Evolutionary conservation across 2,329 filamentous ascomycete genomes (phyloP).

Genomic region (Paramyrothecium sp.): DNA sequence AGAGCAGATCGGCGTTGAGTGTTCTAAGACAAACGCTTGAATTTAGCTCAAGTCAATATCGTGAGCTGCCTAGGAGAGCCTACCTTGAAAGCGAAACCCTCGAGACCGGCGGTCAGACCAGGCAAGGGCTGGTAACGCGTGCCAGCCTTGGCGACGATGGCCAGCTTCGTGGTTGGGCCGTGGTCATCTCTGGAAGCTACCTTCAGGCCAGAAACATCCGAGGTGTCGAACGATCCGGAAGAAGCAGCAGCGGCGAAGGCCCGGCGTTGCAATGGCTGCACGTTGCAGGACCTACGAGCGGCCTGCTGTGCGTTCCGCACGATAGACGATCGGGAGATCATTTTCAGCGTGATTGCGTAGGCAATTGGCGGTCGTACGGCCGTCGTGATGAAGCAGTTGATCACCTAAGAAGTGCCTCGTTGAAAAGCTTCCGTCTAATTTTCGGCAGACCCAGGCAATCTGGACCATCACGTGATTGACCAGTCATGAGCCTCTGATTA

Average conservation of each 20-base stretch:
- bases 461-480: conserved; percentile 29
- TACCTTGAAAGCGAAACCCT: conserved; percentile 98
- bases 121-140: conserved; percentile 89
- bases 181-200: conserved; percentile 86
- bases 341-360: conserved; percentile 56
- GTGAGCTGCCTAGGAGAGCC: conserved; percentile 10
- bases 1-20: conserved; percentile 86
- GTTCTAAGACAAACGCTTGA: conserved; percentile 54
- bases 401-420: conserved; percentile 41
- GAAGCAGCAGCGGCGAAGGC: conserved; percentile 58
- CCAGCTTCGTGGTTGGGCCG: conserved; percentile 86
- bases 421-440: conserved; percentile 43
- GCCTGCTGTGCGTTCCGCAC: conserved; percentile 58
- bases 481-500: background rate
- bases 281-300: conserved; percentile 56
- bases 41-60: conserved; percentile 43
- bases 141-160: conserved; percentile 89
- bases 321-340: conserved; percentile 62
- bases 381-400: conserved; percentile 38
- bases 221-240: conserved; percentile 83
- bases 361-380: conserved; percentile 49
- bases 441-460: conserved; percentile 29
- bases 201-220: conserved; percentile 86
- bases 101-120: conserved; percentile 84
- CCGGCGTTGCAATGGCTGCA: conserved; percentile 49